Base-by-base conservation (phyloP, 352 stramenopile species). In the Phytophthora foliorum region DNA sequence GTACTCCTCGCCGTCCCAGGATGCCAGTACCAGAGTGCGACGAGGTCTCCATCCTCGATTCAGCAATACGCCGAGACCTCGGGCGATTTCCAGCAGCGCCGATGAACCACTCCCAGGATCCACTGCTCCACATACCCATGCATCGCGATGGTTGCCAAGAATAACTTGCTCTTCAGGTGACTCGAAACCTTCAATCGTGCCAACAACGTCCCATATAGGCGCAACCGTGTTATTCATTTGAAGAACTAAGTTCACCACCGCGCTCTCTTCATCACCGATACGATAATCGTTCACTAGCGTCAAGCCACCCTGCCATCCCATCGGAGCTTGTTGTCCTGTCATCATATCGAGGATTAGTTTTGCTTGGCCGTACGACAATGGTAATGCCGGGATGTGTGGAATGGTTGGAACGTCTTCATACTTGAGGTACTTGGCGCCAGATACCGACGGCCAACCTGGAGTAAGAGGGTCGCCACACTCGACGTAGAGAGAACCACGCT, bases 1-100 rank as follows among this genome's bases (percentile, higher is more conserved):
- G 63, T 92, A 88, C 69, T 97, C 89, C 67, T 97, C 91, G 38
- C 88, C 91, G 50, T 89, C 90, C 91, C 91, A 97, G 14, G 82
- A 94, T 10, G 77, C 78, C 3, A 97, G 66, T 19, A 93, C 75
- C 52, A 97, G 90, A 17, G 84, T 91, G 5, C 89, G 86, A 0
- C 74, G 71, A 9, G 90, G 90, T n/a, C 27, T 63, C 90, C 90
- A 97, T 25, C 89, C 86, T 0, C 38, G 21, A 45, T 80, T 73
- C 11, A 96, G 36, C 51, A 97, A 72, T 31, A 77, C 53, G 10
- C 88, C 85, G 13, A 96, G 75, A 41, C 72, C 72, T 14, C 81
- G 80, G 1, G 85, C 90, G 11, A 97, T 69, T 74, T 97, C 91
- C 1, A 97, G 49, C 52, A 97, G 70, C 2, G 77, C 66, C 0